These are phyloP conservation scores for Chlorella vulgaris DNA, from an alignment of 139 green algal species.

Conservation along the genomic window DNA sequence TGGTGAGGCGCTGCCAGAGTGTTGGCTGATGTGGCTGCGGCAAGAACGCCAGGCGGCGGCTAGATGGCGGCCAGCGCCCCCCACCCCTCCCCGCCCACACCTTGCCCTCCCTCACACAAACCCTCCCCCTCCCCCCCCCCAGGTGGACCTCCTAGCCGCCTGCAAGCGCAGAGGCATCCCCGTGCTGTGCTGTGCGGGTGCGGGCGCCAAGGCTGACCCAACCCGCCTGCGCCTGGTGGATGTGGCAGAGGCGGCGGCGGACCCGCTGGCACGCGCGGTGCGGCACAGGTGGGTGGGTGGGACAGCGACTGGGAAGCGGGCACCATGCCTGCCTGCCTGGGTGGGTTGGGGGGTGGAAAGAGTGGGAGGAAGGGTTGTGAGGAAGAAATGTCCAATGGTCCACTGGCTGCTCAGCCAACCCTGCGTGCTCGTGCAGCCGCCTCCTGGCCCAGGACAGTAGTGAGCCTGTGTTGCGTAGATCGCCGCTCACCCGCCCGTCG, in stretches of 20 bases:
- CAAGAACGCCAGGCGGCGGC: too few species aligned
- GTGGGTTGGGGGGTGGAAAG: neutral
- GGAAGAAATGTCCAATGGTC: too few species aligned
- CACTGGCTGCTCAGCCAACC: too few species aligned
- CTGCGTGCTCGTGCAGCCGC: too few species aligned
- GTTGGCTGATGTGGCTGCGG: too few species aligned
- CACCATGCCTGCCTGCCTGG: neutral
- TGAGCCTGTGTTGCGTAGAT: too few species aligned
- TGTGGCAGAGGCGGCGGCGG: slow-evolving; percentile 75
- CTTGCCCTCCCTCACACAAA: neutral
- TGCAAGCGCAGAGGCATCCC: slow-evolving; percentile 78
- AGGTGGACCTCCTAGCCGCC: slow-evolving; percentile 85
- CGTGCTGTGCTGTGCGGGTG: slow-evolving; percentile 85
- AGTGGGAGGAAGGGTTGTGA: neutral
- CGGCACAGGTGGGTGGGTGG: slow-evolving; percentile 47
- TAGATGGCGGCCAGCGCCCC: too few species aligned
- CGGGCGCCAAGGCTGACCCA: slow-evolving; percentile 91
- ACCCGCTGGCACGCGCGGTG: slow-evolving; percentile 89
- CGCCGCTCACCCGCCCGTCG: too few species aligned
- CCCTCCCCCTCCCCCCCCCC: neutral
- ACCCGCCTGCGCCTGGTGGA: slow-evolving; percentile 91
- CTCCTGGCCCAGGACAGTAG: too few species aligned
- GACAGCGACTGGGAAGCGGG: neutral
- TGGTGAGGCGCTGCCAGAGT: neutral
- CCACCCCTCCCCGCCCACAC: neutral